phyloP scores from a whole-genome alignment of 2,329 filamentous ascomycete genomes.

The Domatiomyces globalis region DNA sequence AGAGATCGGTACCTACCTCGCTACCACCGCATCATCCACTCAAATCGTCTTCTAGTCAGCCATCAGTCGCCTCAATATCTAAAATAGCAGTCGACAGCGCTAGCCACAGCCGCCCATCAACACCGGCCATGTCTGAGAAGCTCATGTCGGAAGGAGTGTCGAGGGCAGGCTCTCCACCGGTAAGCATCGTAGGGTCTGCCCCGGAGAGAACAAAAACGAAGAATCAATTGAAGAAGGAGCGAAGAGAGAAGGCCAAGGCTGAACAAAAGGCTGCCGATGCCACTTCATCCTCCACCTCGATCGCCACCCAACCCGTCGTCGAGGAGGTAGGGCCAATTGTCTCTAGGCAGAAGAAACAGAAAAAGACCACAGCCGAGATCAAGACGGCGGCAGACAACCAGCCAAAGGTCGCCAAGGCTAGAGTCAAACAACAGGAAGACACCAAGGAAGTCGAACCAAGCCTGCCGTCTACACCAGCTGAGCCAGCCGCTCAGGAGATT shows the following conservation, averaged over 20 bases:
- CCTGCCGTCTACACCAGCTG: neutral
- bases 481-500: neutral
- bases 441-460: neutral
- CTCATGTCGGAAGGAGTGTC: constrained; percentile 45
- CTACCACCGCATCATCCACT: neutral
- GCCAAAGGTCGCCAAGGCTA: neutral
- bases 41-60: constrained; percentile 35
- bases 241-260: constrained; percentile 36
- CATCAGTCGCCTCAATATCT: constrained; percentile 24
- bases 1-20: constrained; percentile 7
- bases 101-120: constrained; percentile 43
- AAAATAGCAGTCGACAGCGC: neutral
- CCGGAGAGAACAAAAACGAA: constrained; percentile 47
- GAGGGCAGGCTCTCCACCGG: constrained; percentile 45
- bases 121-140: constrained; percentile 45
- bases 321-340: constrained; percentile 48
- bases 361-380: constrained; percentile 18
- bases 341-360: constrained; percentile 47
- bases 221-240: constrained; percentile 47
- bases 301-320: constrained; percentile 15
- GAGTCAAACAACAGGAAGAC: neutral
- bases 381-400: constrained; percentile 2
- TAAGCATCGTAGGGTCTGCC: constrained; percentile 43
- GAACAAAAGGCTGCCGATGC: constrained; percentile 29
- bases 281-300: constrained; percentile 11